Evolutionary conservation across 441 rosid genomes (phyloP).

Genomic region (Gossypium schwendimanii): DNA sequence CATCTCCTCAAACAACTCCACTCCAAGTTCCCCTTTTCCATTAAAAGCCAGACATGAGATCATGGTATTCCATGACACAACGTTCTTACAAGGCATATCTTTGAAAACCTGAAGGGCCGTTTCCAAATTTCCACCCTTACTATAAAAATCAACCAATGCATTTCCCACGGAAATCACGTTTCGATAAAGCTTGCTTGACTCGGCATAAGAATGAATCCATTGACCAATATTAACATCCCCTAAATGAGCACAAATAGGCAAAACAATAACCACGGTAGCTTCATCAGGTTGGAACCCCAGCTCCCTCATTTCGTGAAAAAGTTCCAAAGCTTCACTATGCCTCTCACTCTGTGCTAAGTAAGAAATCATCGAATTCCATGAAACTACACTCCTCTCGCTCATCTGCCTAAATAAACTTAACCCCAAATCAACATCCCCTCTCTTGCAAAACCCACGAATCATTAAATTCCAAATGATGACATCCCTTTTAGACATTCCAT

Average conservation of each 20-base stretch:
- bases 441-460: conserved; percentile 61
- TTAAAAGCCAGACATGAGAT: conserved; percentile 59
- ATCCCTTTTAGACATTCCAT: conserved; percentile 49
- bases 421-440: conserved; percentile 53
- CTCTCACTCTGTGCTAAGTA: conserved; percentile 53
- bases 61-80: conserved; percentile 67
- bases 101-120: conserved; percentile 37
- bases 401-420: conserved; percentile 45
- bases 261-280: conserved; percentile 56
- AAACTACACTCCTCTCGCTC: conserved; percentile 53
- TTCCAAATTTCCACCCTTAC: conserved; percentile 61
- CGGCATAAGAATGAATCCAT: conserved; percentile 50
- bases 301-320: conserved; percentile 54
- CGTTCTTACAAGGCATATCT: conserved; percentile 43
- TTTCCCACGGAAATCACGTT: conserved; percentile 50
- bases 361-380: conserved; percentile 76
- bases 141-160: conserved; percentile 59
- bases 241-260: conserved; percentile 60
- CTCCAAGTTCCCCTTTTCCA: conserved; percentile 54
- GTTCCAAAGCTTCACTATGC: conserved; percentile 52
- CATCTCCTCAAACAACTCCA: conserved; percentile 60
- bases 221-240: conserved; percentile 45
- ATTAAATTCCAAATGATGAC: conserved; percentile 68
- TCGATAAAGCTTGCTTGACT: conserved; percentile 35
- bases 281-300: conserved; percentile 59